Percentiles rank a stretch among this genome's conserved stretches.
Conservation (phyloP, 768 basidiomycete genomes). For the Rhizopogon sp. region DNA sequence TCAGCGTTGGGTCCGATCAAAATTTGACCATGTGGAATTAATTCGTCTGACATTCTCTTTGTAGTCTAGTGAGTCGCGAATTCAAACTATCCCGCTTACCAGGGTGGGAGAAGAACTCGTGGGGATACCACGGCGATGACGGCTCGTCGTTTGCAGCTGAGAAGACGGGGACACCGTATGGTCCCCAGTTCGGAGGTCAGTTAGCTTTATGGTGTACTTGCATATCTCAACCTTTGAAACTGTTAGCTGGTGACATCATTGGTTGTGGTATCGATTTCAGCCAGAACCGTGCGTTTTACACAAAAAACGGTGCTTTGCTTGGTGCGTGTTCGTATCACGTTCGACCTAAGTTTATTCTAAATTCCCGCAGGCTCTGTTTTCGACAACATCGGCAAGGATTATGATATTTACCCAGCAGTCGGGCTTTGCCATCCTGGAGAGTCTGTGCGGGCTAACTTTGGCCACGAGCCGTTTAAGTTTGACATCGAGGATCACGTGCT, state of each 20-base stretch:
- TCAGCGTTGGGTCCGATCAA: constrained; percentile 68
- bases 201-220: constrained; percentile 6
- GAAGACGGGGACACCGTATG: constrained; percentile 67
- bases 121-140: constrained; percentile 93
- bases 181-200: constrained; percentile 78
- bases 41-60: constrained; percentile 7
- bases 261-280: constrained; percentile 94
- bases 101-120: constrained; percentile 81
- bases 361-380: constrained; percentile 54
- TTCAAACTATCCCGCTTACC: constrained; percentile 73
- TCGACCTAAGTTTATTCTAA: constrained; percentile 1
- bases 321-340: constrained; percentile 34
- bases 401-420: constrained; percentile 79
- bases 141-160: constrained; percentile 74
- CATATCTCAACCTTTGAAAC: constrained; percentile 3
- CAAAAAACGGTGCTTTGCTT: constrained; percentile 76
- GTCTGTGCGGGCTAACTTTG: constrained; percentile 82
- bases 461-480: constrained; percentile 77
- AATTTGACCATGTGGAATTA: not conserved
- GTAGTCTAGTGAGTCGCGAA: constrained; percentile 61
- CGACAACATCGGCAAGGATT: constrained; percentile 61
- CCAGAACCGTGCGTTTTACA: constrained; percentile 77
- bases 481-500: constrained; percentile 88
- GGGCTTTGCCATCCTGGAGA: constrained; percentile 82
- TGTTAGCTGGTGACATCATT: constrained; percentile 75